These are phyloP conservation scores for Dendrobium nobile DNA, from an alignment of 106 monocot species.

Conservation along the genomic window DNA sequence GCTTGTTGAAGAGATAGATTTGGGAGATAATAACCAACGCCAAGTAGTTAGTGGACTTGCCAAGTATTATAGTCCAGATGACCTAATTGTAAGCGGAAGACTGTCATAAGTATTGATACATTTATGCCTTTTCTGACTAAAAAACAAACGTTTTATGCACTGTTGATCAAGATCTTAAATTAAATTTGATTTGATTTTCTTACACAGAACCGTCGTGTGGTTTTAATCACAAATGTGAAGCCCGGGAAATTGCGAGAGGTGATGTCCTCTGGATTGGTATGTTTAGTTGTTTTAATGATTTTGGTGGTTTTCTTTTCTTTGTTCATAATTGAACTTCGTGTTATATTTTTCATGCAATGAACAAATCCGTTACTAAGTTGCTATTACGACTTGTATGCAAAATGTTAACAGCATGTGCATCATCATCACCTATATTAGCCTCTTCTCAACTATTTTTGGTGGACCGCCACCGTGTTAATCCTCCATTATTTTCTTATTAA, in stretches of 20 bases:
- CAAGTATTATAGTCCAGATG: slow-evolving; percentile 78
- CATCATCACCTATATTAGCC: too few species aligned
- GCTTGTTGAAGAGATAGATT: slow-evolving; percentile 90
- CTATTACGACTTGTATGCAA: too few species aligned
- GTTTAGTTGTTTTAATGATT: background rate
- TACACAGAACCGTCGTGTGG: slow-evolving; percentile 75
- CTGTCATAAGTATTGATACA: background rate
- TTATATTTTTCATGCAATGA: background rate
- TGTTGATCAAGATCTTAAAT: background rate
- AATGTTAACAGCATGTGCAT: too few species aligned
- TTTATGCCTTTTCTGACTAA: background rate
- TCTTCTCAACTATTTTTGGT: too few species aligned
- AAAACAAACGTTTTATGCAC: background rate
- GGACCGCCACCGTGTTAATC: too few species aligned
- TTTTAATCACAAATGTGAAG: slow-evolving; percentile 90
- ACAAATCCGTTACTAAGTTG: background rate
- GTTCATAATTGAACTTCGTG: background rate
- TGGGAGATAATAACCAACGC: slow-evolving; percentile 73
- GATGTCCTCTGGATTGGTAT: slow-evolving; percentile 92
- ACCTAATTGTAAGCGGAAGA: slow-evolving; percentile 52
- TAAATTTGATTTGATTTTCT: background rate
- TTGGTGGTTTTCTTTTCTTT: background rate
- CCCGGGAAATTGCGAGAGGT: slow-evolving; percentile 95
- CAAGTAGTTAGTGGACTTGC: slow-evolving; percentile 99
- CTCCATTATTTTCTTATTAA: too few species aligned